These are phyloP conservation scores for Pythium graminicola DNA, from an alignment of 352 stramenopile genomes.

Conservation along the genomic window DNA sequence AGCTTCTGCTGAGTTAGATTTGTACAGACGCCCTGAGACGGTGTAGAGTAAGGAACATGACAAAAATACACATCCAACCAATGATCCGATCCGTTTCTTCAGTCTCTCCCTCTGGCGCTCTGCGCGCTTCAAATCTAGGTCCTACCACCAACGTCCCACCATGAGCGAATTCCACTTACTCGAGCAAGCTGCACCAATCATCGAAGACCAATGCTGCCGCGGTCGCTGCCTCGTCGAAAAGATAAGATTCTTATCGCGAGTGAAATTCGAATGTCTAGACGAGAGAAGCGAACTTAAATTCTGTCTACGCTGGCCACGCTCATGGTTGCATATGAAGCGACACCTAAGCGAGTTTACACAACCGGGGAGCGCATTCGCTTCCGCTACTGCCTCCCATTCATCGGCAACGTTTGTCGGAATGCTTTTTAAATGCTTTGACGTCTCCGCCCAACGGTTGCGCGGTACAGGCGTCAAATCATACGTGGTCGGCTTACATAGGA, in stretches of 20 bases:
- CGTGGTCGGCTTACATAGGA: neutral
- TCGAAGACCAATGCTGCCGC: neutral
- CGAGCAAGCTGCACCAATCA: neutral
- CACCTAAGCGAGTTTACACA: neutral
- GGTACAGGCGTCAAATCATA: neutral
- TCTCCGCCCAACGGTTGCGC: neutral
- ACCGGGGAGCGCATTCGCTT: neutral
- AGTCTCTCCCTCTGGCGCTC: neutral
- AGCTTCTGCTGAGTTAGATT: too few species aligned
- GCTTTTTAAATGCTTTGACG: neutral
- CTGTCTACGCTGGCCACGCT: neutral
- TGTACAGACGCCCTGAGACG: too few species aligned
- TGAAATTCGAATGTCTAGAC: neutral
- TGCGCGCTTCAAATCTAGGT: neutral
- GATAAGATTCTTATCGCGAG: neutral
- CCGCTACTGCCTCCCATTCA: neutral
- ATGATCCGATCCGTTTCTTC: neutral
- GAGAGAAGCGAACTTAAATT: neutral
- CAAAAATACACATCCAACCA: too few species aligned
- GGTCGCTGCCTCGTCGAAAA: neutral
- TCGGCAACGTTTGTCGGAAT: neutral
- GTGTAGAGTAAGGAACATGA: too few species aligned
- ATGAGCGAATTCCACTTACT: neutral
- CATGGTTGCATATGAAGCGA: neutral
- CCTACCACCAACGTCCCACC: neutral